Evolutionary conservation across 2,329 filamentous ascomycete genomes (phyloP).

Genomic region (Calonectria ilicicola): DNA sequence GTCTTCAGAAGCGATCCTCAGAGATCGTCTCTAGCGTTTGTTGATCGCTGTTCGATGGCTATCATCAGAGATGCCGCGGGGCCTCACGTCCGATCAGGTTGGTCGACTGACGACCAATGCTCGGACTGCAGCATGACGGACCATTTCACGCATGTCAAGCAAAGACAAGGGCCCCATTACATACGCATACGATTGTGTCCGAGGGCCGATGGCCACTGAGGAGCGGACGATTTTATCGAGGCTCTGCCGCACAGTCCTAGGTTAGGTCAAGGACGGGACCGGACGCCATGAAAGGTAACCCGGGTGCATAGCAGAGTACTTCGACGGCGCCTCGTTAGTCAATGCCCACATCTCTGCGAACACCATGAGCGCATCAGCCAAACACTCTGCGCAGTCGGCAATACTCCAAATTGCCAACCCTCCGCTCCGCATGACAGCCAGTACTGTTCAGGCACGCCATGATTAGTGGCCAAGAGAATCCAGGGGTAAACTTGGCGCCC

Average conservation of each 20-base stretch:
- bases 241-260: not conserved
- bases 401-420: not conserved
- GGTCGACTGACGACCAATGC: not conserved
- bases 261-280: not conserved
- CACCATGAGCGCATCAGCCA: not conserved
- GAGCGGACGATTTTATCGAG: not conserved
- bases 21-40: conserved; percentile 1
- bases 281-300: not conserved
- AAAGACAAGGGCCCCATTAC: not conserved
- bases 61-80: not conserved
- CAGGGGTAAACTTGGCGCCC: conserved; percentile 12
- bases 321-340: not conserved
- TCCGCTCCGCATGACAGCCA: not conserved
- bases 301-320: not conserved
- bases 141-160: conserved; percentile 4
- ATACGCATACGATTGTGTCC: not conserved
- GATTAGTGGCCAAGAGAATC: conserved; percentile 9
- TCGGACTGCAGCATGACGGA: not conserved
- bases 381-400: not conserved
- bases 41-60: not conserved
- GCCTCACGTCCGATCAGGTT: not conserved
- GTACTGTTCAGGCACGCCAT: conserved; percentile 4
- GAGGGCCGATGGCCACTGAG: not conserved
- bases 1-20: not conserved
- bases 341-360: not conserved